Percentiles rank a stretch among this genome's conserved stretches.
These are phyloP conservation scores for Leccinum pallidistipes DNA, from an alignment of 1,284 basidiomycete genomes.

Conservation along the genomic window DNA sequence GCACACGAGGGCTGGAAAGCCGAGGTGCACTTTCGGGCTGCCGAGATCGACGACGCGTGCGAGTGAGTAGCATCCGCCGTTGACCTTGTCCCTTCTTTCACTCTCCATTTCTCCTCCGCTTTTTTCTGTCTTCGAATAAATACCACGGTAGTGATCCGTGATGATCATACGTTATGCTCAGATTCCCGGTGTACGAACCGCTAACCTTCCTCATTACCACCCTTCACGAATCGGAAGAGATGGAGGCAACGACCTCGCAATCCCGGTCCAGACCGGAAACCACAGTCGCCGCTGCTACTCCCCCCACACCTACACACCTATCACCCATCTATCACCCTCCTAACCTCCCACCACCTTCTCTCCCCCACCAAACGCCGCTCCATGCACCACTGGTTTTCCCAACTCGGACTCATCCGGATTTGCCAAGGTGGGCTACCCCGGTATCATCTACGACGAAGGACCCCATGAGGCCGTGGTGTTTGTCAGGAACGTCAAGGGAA, in stretches of 20 bases:
- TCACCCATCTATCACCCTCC: constrained; percentile 51
- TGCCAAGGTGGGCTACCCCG: constrained; percentile 73
- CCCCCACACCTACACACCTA: background rate
- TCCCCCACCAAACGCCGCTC: constrained; percentile 67
- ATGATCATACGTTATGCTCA: constrained; percentile 24
- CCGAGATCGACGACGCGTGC: constrained; percentile 48
- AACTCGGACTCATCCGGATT: constrained; percentile 59
- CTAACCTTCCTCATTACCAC: constrained; percentile 24
- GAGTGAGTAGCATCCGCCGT: constrained; percentile 25
- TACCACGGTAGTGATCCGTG: background rate
- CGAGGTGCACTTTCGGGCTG: constrained; percentile 42
- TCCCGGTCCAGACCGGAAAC: background rate
- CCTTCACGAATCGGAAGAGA: background rate
- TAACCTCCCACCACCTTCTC: constrained; percentile 71
- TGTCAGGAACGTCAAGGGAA: constrained; percentile 63
- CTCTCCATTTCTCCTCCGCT: background rate
- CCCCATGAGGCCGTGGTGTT: constrained; percentile 56
- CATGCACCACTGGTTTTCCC: constrained; percentile 58
- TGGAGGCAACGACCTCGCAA: background rate
- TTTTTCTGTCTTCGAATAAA: background rate
- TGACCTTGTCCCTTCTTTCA: background rate
- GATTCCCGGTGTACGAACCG: constrained; percentile 62
- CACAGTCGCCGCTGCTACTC: too few relatives aligned
- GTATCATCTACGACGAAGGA: constrained; percentile 71
- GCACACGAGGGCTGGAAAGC: constrained; percentile 56